A percentile compares a stretch with the other conserved stretches of the same genome.
Evolutionary conservation across 768 basidiomycete genomes (phyloP).

Genomic region (Sporobolomyces phaffii): DNA sequence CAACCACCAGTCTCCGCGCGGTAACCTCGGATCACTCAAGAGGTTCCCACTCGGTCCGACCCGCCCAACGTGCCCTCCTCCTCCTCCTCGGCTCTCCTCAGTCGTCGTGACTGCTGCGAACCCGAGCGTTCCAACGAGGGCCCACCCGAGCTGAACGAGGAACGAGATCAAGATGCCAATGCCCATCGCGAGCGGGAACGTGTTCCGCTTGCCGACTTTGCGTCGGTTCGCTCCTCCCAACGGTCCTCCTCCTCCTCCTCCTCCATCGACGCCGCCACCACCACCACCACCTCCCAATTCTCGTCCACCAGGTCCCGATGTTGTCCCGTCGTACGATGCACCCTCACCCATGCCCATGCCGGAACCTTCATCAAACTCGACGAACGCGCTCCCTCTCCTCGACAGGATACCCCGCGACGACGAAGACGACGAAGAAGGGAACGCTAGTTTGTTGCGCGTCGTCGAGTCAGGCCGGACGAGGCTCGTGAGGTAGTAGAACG

Average conservation of each 20-base stretch:
- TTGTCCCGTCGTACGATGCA: too few relatives aligned
- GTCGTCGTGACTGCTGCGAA: slow-evolving; percentile 3
- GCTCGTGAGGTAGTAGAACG: slow-evolving; percentile 35
- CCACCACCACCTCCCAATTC: neutral
- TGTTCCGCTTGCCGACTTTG: slow-evolving; percentile 28
- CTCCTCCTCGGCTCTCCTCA: neutral
- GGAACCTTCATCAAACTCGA: neutral
- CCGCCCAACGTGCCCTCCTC: neutral
- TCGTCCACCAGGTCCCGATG: too few relatives aligned
- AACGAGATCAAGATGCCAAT: slow-evolving; percentile 21
- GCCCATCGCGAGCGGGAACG: slow-evolving; percentile 37
- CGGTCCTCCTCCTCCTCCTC: neutral
- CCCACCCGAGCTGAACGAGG: slow-evolving; percentile 37
- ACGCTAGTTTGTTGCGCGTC: neutral
- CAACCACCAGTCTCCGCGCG: slow-evolving; percentile 28
- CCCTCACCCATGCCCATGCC: too few relatives aligned
- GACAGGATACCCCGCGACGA: neutral
- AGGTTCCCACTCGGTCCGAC: slow-evolving; percentile 17
- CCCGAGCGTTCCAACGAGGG: slow-evolving; percentile 35
- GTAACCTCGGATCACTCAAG: slow-evolving; percentile 24
- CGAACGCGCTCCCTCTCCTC: neutral
- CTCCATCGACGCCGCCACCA: neutral
- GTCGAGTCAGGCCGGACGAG: slow-evolving; percentile 28
- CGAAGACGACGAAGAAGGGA: too few relatives aligned
- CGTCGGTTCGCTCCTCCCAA: neutral